phyloP scores from a whole-genome alignment of 2,329 filamentous ascomycete genomes.

The Rhexocercosporidium sp. region DNA sequence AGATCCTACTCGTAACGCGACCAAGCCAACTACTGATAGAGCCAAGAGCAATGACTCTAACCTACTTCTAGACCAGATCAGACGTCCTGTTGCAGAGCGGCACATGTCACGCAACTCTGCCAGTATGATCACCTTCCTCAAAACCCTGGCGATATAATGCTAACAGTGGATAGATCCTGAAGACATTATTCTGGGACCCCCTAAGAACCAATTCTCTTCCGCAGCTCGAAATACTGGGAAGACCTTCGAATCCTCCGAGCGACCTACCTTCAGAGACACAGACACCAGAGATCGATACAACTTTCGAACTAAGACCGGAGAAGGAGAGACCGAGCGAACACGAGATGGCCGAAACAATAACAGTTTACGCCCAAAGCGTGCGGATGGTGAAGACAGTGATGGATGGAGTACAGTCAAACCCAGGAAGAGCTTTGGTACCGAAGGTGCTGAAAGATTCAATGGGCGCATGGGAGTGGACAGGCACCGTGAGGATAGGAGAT shows the following conservation, averaged over 20 bases:
- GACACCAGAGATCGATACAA: constrained; percentile 64
- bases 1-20: constrained; percentile 40
- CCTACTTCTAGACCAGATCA: constrained; percentile 41
- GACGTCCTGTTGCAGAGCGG: constrained; percentile 58
- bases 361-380: constrained; percentile 55
- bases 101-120: constrained; percentile 60
- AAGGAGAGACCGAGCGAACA: constrained; percentile 56
- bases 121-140: constrained; percentile 52
- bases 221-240: constrained; percentile 58
- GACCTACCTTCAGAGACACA: constrained; percentile 53
- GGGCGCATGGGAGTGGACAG: constrained; percentile 64
- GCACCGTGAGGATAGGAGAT: constrained; percentile 47
- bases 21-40: constrained; percentile 54
- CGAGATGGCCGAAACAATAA: constrained; percentile 54
- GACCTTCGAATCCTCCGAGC: constrained; percentile 49
- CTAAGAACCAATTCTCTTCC: constrained; percentile 82
- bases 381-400: constrained; percentile 66
- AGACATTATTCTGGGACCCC: constrained; percentile 84
- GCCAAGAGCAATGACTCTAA: constrained; percentile 45
- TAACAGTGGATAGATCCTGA: constrained; percentile 61
- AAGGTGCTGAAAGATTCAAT: constrained; percentile 73
- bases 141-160: neutral
- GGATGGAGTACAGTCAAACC: constrained; percentile 78
- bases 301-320: constrained; percentile 58
- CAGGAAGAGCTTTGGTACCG: constrained; percentile 74